Base-by-base conservation (phyloP, 2,329 filamentous ascomycete species). In the Furcasterigmium furcatum region DNA sequence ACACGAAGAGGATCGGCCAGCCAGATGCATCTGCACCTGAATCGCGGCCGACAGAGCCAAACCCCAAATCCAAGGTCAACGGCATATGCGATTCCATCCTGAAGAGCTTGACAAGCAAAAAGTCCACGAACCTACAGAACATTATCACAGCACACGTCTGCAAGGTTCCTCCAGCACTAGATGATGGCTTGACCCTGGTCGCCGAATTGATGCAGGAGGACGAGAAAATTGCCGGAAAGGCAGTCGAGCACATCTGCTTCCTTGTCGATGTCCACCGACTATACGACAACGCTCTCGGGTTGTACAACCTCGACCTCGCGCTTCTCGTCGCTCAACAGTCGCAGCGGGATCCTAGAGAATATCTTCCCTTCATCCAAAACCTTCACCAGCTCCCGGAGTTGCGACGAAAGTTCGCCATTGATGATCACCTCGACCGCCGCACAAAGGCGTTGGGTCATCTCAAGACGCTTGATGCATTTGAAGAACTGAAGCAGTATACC, bases 231-330 rank as follows among this genome's bases (percentile, higher is more conserved):
- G 89, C 90, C 1, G 92, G 97, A 55, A 86, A 85, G 63, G 92
- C 92, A 0, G 86, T 96, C 19, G 91, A 96, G 61, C 94, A 99
- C 59, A 96, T 99, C 49, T 97, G 91, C 73, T 99, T 99, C 74
- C 77, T 99, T 35, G 89, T 91, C 1, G 94, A 99, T 64, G 87
- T 95, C 38, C 95, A 96, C 63, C 84, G 84, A 32, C 79, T 99
- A 0, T 99, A 96, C 58, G 89, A 96, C 50, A 85, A 91, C 49
- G 88, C 94, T 0, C 74, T 99, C 2, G 91, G 91, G 1, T 74
- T 97, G 3, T 99, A 99, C 62, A 85, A 97, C 58, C 79, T 99
- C 3, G 90, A 96, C 10, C 80, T 99, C 8, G 85, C 92, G 4
- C 75, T 99, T 10, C 74, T 96, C 6, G 88, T 99, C 12, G 94